Evolutionary conservation across 176 grass and related monocot genomes (phyloP).

Genomic region (Tillandsia fasciculata): DNA sequence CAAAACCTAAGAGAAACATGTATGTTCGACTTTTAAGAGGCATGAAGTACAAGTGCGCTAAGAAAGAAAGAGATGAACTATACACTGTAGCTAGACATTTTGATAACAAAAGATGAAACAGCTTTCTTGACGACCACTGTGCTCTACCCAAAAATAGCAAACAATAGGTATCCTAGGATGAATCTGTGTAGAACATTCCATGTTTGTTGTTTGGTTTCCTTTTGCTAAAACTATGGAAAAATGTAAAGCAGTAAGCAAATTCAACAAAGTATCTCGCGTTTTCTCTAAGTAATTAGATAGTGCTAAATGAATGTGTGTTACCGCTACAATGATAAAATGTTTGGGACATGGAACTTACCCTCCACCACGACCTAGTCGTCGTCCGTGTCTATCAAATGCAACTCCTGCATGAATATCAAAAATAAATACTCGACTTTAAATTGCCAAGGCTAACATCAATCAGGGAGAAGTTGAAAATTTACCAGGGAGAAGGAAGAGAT

Average conservation of each 20-base stretch:
- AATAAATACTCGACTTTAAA: conserved; percentile 1
- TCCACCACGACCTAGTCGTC: conserved; percentile 81
- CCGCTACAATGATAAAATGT: conserved; percentile 4
- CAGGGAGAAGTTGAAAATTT: conserved; percentile 12
- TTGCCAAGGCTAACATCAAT: conserved; percentile 2
- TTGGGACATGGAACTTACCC: conserved; percentile 36
- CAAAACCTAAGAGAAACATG: no score
- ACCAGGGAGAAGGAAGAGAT: conserved; percentile 80
- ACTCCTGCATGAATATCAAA: conserved; percentile 45
- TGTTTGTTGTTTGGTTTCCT: neutral
- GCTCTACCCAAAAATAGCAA: neutral
- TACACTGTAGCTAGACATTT: no score
- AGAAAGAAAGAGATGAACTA: no score
- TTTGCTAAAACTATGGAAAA: neutral
- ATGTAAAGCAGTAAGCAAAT: neutral
- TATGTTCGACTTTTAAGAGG: no score
- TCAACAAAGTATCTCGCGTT: neutral
- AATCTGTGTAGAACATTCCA: neutral
- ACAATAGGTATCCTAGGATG: neutral
- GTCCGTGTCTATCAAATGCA: conserved; percentile 85
- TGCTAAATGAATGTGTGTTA: neutral
- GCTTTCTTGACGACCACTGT: no score
- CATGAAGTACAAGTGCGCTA: no score
- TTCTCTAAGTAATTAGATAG: neutral
- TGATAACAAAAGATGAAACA: no score